phyloP scores from a whole-genome alignment of 176 grass and related monocot genomes.

The Urochloa ruziziensis region DNA sequence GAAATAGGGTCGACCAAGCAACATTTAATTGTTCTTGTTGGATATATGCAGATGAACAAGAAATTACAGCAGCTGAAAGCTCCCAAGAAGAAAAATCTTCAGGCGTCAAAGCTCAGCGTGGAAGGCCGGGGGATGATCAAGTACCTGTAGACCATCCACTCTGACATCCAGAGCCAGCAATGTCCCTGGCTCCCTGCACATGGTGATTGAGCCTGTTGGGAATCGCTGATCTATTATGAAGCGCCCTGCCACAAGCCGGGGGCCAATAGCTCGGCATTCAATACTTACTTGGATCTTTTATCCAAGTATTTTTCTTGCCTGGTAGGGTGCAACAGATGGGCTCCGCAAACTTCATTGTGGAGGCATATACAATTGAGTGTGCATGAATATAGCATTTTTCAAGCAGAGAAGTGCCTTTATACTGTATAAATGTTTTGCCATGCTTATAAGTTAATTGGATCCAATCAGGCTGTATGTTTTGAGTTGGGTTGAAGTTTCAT shows the following conservation, averaged over 20 bases:
- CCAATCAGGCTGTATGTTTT: neutral
- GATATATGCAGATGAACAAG: conserved; percentile 81
- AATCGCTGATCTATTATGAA: conserved; percentile 4
- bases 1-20: neutral
- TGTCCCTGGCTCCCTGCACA: neutral
- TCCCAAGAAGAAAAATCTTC: conserved; percentile 92
- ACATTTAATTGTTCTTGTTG: neutral
- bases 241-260: neutral
- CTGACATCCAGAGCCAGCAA: neutral
- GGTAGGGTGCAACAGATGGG: conserved; percentile 20
- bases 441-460: neutral
- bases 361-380: neutral
- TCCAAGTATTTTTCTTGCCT: conserved; percentile 28
- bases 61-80: conserved; percentile 88
- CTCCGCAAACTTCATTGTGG: neutral
- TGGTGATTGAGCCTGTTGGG: neutral
- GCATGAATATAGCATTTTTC: neutral
- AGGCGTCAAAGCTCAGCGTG: conserved; percentile 92
- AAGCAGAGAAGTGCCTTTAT: conserved; percentile 17
- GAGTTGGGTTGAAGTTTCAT: neutral
- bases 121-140: conserved; percentile 94
- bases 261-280: neutral
- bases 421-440: conserved; percentile 32
- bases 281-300: conserved; percentile 40
- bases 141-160: conserved; percentile 56